Conservation (phyloP, 2,329 filamentous ascomycete species). For the Emericellopsis cladophorae region DNA sequence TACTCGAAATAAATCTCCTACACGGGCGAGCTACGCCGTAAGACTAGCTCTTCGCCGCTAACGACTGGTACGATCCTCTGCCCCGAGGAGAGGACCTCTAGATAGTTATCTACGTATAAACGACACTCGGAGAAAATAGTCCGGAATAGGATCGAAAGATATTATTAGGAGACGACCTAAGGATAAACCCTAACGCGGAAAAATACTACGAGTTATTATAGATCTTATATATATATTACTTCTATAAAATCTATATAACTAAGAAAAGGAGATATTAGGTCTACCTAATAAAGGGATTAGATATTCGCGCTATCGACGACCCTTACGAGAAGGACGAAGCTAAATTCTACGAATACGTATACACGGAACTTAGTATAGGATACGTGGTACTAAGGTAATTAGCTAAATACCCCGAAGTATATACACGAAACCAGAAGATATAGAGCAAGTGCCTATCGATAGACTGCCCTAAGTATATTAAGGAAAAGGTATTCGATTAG, state of each 20-base stretch:
- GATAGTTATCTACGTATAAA: background rate
- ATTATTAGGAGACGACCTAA: background rate
- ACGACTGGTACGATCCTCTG: background rate
- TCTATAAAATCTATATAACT: background rate
- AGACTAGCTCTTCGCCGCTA: too few relatives aligned
- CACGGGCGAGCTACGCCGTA: background rate
- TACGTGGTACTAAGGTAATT: too few relatives aligned
- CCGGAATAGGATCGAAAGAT: background rate
- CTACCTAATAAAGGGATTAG: background rate
- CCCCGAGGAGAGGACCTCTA: background rate
- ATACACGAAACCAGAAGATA: too few relatives aligned
- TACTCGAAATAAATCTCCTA: constrained; percentile 1
- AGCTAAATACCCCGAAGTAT: too few relatives aligned
- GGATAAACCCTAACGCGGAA: background rate
- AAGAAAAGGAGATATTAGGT: background rate
- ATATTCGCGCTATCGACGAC: background rate
- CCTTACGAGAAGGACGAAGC: background rate
- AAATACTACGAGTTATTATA: background rate
- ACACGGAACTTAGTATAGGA: too few relatives aligned
- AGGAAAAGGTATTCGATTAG: background rate
- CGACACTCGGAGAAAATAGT: background rate
- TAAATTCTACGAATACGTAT: too few relatives aligned
- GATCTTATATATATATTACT: too few relatives aligned
- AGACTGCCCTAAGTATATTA: background rate
- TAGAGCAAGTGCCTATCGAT: background rate